phyloP scores from a whole-genome alignment of 1,284 basidiomycete genomes.

The Ustanciosporium gigantosporum region DNA sequence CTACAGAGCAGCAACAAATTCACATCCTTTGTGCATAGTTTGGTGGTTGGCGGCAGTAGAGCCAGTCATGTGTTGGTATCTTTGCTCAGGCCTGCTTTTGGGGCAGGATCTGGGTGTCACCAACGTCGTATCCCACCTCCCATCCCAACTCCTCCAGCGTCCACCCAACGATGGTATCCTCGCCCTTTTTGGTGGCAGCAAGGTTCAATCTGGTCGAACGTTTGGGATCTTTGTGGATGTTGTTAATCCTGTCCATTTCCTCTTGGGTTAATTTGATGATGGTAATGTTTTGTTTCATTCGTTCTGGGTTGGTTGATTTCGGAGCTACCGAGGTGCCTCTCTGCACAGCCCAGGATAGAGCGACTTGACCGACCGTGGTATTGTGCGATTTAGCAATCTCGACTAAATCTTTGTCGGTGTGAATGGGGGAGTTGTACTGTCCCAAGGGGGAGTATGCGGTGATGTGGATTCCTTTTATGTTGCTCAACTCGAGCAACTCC shows the following conservation, averaged over 20 bases:
- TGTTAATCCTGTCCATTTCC: conserved; percentile 64
- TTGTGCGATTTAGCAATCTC: conserved; percentile 69
- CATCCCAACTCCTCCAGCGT: conserved; percentile 47
- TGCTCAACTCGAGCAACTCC: conserved; percentile 71
- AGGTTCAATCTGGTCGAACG: conserved; percentile 24
- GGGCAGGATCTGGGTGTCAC: neutral
- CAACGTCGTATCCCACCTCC: conserved; percentile 27
- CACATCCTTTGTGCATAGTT: no score
- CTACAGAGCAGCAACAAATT: no score
- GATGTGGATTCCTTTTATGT: conserved; percentile 71
- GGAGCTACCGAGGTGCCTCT: conserved; percentile 42
- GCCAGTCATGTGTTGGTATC: neutral
- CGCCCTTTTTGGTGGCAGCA: conserved; percentile 22
- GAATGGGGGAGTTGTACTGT: conserved; percentile 74
- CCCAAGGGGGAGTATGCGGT: conserved; percentile 85
- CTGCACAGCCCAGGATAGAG: conserved; percentile 76
- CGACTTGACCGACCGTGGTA: conserved; percentile 69
- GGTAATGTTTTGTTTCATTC: conserved; percentile 75
- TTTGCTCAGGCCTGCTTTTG: neutral
- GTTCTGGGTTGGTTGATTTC: conserved; percentile 66
- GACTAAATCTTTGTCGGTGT: conserved; percentile 71
- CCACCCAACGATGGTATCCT: conserved; percentile 30
- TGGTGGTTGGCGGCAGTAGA: no score
- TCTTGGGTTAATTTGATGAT: conserved; percentile 70
- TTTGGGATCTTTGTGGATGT: conserved; percentile 39